Evolutionary conservation across 192 early-diverging fungal genomes (phyloP).

Genomic region (Coemansia sp.): DNA sequence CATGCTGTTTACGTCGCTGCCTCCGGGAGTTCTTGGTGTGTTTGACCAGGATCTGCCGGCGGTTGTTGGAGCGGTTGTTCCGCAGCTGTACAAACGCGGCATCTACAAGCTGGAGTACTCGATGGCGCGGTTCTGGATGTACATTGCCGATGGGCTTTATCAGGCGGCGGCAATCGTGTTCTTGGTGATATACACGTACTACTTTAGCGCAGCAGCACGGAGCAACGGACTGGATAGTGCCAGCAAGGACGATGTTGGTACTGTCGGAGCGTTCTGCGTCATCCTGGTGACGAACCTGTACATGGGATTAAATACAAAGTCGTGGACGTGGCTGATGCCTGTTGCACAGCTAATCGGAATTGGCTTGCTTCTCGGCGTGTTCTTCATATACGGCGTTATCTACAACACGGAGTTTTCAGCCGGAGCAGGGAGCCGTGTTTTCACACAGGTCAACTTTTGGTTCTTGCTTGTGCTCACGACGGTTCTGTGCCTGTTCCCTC

Average conservation of each 20-base stretch:
- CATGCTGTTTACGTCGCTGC: slow-evolving; percentile 81
- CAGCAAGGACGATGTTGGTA: slow-evolving; percentile 62
- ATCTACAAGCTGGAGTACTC: slow-evolving; percentile 74
- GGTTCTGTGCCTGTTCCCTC: slow-evolving; percentile 71
- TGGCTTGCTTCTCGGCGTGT: slow-evolving; percentile 55
- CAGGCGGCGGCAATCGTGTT: slow-evolving; percentile 70
- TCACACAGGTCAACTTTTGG: slow-evolving; percentile 69
- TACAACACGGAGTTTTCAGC: slow-evolving; percentile 62
- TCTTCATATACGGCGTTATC: slow-evolving; percentile 62
- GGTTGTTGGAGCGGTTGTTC: slow-evolving; percentile 64
- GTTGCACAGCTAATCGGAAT: slow-evolving; percentile 48
- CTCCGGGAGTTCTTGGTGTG: slow-evolving; percentile 70
- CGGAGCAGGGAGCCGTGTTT: slow-evolving; percentile 61
- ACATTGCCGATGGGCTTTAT: slow-evolving; percentile 67
- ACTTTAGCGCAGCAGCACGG: slow-evolving; percentile 53
- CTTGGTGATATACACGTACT: slow-evolving; percentile 62
- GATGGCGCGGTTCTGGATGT: slow-evolving; percentile 71
- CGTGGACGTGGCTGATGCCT: slow-evolving; percentile 73
- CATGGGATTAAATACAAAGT: slow-evolving; percentile 70
- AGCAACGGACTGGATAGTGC: slow-evolving; percentile 62
- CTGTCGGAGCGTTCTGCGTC: slow-evolving; percentile 68
- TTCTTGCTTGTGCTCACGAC: slow-evolving; percentile 61
- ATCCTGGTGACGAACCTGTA: slow-evolving; percentile 78
- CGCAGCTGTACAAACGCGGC: slow-evolving; percentile 78
- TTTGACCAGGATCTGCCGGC: slow-evolving; percentile 84